Conservation (phyloP, 2,329 filamentous ascomycete genomes). For the Scedosporium apiospermum region DNA sequence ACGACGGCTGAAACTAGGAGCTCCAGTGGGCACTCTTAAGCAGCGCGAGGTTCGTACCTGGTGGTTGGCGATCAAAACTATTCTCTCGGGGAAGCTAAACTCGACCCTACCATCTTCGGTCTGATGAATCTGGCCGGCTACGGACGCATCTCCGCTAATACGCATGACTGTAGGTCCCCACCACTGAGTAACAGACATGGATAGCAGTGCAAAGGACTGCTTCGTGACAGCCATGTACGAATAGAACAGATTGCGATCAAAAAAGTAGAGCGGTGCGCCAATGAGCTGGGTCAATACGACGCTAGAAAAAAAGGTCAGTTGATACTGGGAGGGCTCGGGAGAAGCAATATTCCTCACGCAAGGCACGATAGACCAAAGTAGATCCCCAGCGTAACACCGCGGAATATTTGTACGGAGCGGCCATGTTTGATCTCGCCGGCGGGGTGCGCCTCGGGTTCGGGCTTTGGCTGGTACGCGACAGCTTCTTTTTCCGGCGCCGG, state of each 20-base stretch:
- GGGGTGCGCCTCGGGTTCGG: slow-evolving; percentile 29
- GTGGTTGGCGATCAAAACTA: slow-evolving; percentile 81
- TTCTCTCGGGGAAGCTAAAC: slow-evolving; percentile 70
- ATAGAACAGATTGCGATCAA: slow-evolving; percentile 72
- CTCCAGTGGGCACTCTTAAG: not conserved
- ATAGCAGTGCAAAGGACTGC: slow-evolving; percentile 68
- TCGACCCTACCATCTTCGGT: slow-evolving; percentile 64
- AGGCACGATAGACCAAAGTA: slow-evolving; percentile 43
- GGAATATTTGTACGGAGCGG: slow-evolving; percentile 36
- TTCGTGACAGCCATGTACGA: slow-evolving; percentile 84
- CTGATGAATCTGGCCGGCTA: slow-evolving; percentile 63
- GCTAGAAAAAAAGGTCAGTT: slow-evolving; percentile 24
- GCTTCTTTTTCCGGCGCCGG: slow-evolving; percentile 2
- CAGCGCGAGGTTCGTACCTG: slow-evolving; percentile 39
- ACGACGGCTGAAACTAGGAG: slow-evolving; percentile 2
- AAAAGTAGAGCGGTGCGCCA: slow-evolving; percentile 64
- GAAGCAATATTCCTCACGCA: slow-evolving; percentile 28
- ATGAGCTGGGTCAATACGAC: slow-evolving; percentile 65
- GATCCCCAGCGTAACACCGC: slow-evolving; percentile 38
- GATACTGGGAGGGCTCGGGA: not conserved
- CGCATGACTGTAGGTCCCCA: slow-evolving; percentile 79
- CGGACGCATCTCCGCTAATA: slow-evolving; percentile 74
- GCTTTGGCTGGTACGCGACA: not conserved
- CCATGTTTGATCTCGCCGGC: slow-evolving; percentile 47
- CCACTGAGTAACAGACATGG: slow-evolving; percentile 73